Percentiles rank a stretch among this genome's conserved stretches.
phyloP scores from a whole-genome alignment of 768 basidiomycete genomes.

The Paxillus rubicundulus region DNA sequence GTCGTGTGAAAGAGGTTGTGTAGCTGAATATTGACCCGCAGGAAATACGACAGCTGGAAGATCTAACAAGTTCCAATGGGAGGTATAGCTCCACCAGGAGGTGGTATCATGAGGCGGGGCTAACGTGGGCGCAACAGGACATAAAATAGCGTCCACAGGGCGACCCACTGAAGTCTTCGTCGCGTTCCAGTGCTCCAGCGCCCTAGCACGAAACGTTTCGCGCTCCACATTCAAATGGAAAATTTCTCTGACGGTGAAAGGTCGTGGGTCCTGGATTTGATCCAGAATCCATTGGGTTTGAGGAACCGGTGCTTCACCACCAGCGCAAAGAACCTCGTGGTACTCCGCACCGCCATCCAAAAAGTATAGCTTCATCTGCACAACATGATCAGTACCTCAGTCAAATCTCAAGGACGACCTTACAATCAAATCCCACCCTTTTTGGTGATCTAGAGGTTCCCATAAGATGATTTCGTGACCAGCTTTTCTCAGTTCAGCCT shows the following conservation, averaged over 20 bases:
- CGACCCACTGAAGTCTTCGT: conserved; percentile 38
- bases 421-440: conserved; percentile 49
- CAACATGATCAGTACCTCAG: conserved; percentile 14
- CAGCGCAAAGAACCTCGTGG: conserved; percentile 32
- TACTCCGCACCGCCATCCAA: conserved; percentile 50
- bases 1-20: conserved; percentile 9
- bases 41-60: conserved; percentile 49
- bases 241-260: conserved; percentile 41
- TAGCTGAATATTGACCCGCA: conserved; percentile 36
- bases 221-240: conserved; percentile 46
- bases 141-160: conserved; percentile 46
- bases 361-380: conserved; percentile 45
- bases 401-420: conserved; percentile 2
- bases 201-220: conserved; percentile 39
- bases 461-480: conserved; percentile 54
- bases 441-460: conserved; percentile 42
- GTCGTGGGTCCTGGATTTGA: conserved; percentile 36
- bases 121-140: conserved; percentile 45
- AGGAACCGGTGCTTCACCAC: conserved; percentile 38
- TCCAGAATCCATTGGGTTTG: conserved; percentile 44
- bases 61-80: conserved; percentile 54
- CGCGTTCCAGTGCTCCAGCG: conserved; percentile 46
- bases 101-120: conserved; percentile 48
- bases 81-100: conserved; percentile 50
- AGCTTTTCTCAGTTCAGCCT: conserved; percentile 39